Base-by-base conservation (phyloP, 2,329 filamentous ascomycete species). In the Aspergillus ochraceoroseus region DNA sequence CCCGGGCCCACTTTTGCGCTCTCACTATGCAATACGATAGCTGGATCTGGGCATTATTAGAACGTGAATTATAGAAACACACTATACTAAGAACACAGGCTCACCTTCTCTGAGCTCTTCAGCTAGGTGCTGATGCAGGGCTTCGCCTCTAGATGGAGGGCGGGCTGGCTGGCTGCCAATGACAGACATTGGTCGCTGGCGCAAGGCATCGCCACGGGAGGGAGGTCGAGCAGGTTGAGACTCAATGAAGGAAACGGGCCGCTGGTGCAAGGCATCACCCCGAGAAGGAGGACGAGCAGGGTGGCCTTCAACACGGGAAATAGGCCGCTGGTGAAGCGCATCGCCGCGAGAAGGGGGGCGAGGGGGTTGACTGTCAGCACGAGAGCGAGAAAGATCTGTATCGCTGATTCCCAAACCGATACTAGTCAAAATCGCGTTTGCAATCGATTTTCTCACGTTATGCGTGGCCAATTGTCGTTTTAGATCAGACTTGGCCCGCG, bases 361-460 rank as follows among this genome's bases (percentile, higher is more conserved):
- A 30, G 18, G 6, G 4, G 37, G 22, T 15, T 29, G n/a, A 19
- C 7, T 15, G 8, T 38, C 35, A 12, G 35, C 17, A 18, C 23
- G 29, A 4, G 27, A 38, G 17, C 19, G 15, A 31, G 4, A 8
- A 19, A 3, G 17, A 4, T 18, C 14, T 31, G 13, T 19, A 23
- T 17, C 34, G n/a, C 55, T 43, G 8, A 59, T 54, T 7, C 56
- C 59, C 17, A 83, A 77, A 5, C 75, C 77, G 38, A 94, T 75
- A 48, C 84, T 82, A 40, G 84, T 78, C 31, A 89, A 75, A 47
- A 96, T 92, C 48, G 84, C 83, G 41, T 82, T 77, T 47, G 86
- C 83, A 56, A 95, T 95, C 9, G 87, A 83, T 47, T 87, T 87
- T 29, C 90, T 80, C 34, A 96, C 87, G 56, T 87, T 87, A 63